Base-by-base conservation (phyloP, 768 basidiomycete genomes). In the Cyclocybe aegerita region DNA sequence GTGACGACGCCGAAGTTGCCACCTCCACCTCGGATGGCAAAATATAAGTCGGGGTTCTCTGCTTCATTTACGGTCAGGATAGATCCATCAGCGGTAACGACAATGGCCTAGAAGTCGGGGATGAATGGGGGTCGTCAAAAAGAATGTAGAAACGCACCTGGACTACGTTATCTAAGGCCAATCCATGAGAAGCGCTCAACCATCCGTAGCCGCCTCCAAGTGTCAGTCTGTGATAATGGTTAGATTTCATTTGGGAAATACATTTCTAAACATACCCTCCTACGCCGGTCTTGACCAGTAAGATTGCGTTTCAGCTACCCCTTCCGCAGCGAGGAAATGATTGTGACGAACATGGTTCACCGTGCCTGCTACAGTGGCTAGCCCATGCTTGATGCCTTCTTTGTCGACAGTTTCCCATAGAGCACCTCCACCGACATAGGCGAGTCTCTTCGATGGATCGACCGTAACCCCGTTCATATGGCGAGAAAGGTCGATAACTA, bases 171-270 rank as follows among this genome's bases (percentile, higher is more conserved):
- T 82, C 80, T 49, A 79, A 64, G 1, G 62, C 70, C 14, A 81
- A 58, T 6, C 80, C 80, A 62, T 72, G 60, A 53, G 66, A 46
- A 54, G 69, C 68, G 35, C 67, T 74, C 7, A 83, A 71, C 69
- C 69, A 80, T 11, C 82, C 82, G 50, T 73, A 79, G 3, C 81
- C 82, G 8, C 81, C 81, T 34, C 81, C 82, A 11, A 83, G 65
- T 11, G 68, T 68, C 4, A 82, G 70, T 4, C 79, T 79, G 31
- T 15, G 12, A 40, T 12, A 48, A 32, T 11, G 43, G 12, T 55
- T 9, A 39, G 37, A 32, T 31, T 9, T 23, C 15, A 14, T 9
- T 30, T 31, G 15, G 17, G 32, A 15, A 35, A 43, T 10, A 10
- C 31, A 34, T 31, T 30, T 31, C 5, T 17, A 11, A n/a, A 55